These are phyloP conservation scores for Solanum pinnatisectum DNA, from an alignment of 257 asterid genomes.

Conservation along the genomic window DNA sequence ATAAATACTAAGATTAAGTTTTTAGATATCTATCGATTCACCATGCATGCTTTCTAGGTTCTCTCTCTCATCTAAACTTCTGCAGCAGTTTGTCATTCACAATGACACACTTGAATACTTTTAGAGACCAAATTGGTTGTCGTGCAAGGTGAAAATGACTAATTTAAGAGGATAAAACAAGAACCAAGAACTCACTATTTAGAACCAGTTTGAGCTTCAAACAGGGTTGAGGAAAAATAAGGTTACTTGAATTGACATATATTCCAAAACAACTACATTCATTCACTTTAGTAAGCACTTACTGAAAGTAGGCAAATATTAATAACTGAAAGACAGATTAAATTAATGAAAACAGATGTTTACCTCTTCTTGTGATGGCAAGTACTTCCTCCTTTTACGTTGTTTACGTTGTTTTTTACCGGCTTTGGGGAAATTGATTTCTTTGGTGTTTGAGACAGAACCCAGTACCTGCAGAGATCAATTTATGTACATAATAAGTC, in stretches of 20 bases:
- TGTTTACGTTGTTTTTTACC: background rate
- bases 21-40: background rate
- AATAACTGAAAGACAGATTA: background rate
- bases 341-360: background rate
- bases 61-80: background rate
- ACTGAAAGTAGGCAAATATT: background rate
- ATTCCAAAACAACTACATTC: background rate
- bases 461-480: background rate
- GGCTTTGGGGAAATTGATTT: background rate
- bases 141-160: background rate
- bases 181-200: background rate
- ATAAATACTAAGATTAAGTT: background rate
- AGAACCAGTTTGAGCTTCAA: background rate
- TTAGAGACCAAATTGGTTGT: background rate
- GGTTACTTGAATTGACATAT: background rate
- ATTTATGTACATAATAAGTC: background rate
- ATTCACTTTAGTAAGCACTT: background rate
- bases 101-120: background rate
- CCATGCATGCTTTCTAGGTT: background rate
- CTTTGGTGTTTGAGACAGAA: background rate
- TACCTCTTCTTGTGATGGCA: background rate
- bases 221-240: background rate
- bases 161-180: background rate
- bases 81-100: background rate
- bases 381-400: background rate